These are phyloP conservation scores for Vicia villosa DNA, from an alignment of 306 rosid genomes.

Conservation along the genomic window DNA sequence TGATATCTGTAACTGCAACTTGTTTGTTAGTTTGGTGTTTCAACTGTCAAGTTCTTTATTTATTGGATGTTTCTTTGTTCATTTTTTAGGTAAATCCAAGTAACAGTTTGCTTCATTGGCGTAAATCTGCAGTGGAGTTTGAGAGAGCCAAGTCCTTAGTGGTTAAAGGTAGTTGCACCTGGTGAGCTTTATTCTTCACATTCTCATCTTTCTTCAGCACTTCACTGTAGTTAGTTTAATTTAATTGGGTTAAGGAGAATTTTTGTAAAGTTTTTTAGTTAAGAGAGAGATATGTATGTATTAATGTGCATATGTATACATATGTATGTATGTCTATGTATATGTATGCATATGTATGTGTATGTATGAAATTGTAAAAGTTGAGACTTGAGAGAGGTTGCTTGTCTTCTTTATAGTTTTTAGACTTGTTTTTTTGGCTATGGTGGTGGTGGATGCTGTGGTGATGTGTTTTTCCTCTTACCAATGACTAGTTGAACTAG, in stretches of 20 bases:
- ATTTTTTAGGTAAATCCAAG: conserved; percentile 12
- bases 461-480: conserved; percentile 33
- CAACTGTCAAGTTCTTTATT: background rate
- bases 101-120: conserved; percentile 7
- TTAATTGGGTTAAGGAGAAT: background rate
- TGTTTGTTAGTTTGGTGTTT: conserved; percentile 8
- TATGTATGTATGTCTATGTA: too few relatives aligned
- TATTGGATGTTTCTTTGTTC: background rate
- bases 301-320: too few relatives aligned
- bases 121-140: conserved; percentile 4
- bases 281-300: too few relatives aligned
- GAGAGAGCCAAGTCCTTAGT: background rate
- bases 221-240: background rate
- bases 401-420: conserved; percentile 22
- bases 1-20: background rate
- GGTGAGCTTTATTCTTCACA: conserved; percentile 19
- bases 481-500: conserved; percentile 40
- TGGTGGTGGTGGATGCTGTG: conserved; percentile 52
- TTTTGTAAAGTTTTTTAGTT: too few relatives aligned
- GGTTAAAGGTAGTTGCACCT: conserved; percentile 18
- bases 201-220: conserved; percentile 27
- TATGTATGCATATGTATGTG: too few relatives aligned
- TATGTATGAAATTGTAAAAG: background rate
- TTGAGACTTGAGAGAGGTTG: conserved; percentile 6
- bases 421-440: conserved; percentile 32